A percentile compares a stretch with the other conserved stretches of the same genome.
Evolutionary conservation across 768 basidiomycete genomes (phyloP).

Genomic region (Porphyrellus cyaneotinctus): DNA sequence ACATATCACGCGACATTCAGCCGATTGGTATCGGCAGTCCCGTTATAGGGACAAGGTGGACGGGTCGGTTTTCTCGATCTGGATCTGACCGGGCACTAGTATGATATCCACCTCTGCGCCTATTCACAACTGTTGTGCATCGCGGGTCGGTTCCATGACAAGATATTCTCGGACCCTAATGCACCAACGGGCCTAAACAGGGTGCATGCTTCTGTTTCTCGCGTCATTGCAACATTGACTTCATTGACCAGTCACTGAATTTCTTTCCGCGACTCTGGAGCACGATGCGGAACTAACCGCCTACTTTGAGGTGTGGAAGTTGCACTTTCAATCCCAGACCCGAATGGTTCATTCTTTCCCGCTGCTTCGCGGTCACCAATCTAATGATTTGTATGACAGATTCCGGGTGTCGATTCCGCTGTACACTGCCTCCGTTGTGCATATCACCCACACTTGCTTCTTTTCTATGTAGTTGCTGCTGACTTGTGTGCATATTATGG

Average conservation of each 20-base stretch:
- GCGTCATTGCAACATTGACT: not conserved
- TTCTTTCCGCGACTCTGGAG: conserved; percentile 59
- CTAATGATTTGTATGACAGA: conserved; percentile 36
- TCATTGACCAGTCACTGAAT: conserved; percentile 51
- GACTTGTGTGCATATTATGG: no score
- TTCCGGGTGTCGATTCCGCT: conserved; percentile 55
- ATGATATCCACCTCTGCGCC: conserved; percentile 71
- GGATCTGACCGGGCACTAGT: conserved; percentile 35
- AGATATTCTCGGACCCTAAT: conserved; percentile 67
- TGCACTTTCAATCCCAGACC: conserved; percentile 58
- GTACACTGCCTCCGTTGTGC: conserved; percentile 71
- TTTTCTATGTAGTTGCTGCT: no score
- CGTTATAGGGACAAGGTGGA: conserved; percentile 54
- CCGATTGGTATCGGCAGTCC: conserved; percentile 73
- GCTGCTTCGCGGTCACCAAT: not conserved
- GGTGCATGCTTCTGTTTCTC: conserved; percentile 32
- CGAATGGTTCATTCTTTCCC: conserved; percentile 40
- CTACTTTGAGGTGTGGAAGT: conserved; percentile 66
- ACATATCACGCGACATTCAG: conserved; percentile 65
- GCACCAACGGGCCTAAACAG: conserved; percentile 68
- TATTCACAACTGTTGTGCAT: conserved; percentile 68
- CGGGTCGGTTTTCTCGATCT: conserved; percentile 6
- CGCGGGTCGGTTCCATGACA: conserved; percentile 70
- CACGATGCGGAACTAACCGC: conserved; percentile 55
- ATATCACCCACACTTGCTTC: no score